phyloP scores from a whole-genome alignment of 169 alveolate genomes.

The Cryptosporidium baileyi region DNA sequence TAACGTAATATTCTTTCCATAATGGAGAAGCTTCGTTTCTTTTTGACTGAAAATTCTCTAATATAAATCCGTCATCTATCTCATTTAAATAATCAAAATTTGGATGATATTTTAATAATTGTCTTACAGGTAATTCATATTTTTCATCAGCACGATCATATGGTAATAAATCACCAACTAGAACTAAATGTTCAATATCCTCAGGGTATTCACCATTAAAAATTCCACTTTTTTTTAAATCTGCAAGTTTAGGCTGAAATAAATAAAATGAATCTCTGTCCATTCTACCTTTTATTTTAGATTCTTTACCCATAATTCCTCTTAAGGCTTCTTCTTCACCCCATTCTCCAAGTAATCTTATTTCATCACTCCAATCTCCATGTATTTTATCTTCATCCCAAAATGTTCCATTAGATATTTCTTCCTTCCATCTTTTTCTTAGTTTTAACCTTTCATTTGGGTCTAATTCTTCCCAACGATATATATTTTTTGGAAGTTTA shows the following conservation, averaged over 20 bases:
- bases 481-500: slow-evolving; percentile 28
- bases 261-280: slow-evolving; percentile 13
- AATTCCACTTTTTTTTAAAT: slow-evolving; percentile 16
- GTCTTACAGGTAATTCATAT: slow-evolving; percentile 22
- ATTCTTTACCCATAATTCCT: slow-evolving; percentile 41
- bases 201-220: slow-evolving; percentile 52
- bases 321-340: slow-evolving; percentile 48
- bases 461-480: slow-evolving; percentile 54
- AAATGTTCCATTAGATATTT: slow-evolving; percentile 34
- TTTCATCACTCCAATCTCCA: slow-evolving; percentile 57
- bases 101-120: slow-evolving; percentile 8
- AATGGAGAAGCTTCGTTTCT: slow-evolving; percentile 7
- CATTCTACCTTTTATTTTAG: neutral
- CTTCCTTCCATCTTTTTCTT: slow-evolving; percentile 58
- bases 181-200: slow-evolving; percentile 32
- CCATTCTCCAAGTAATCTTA: slow-evolving; percentile 65
- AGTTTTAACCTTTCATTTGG: slow-evolving; percentile 40
- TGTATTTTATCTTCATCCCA: slow-evolving; percentile 65
- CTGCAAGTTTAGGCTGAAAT: slow-evolving; percentile 28
- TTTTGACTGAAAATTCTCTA: slow-evolving; percentile 35
- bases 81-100: neutral
- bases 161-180: slow-evolving; percentile 36
- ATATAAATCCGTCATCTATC: neutral
- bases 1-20: slow-evolving; percentile 8
- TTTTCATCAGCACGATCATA: neutral